Evolutionary conservation across 768 basidiomycete species (phyloP).

Genomic region (Lentinula sp.): DNA sequence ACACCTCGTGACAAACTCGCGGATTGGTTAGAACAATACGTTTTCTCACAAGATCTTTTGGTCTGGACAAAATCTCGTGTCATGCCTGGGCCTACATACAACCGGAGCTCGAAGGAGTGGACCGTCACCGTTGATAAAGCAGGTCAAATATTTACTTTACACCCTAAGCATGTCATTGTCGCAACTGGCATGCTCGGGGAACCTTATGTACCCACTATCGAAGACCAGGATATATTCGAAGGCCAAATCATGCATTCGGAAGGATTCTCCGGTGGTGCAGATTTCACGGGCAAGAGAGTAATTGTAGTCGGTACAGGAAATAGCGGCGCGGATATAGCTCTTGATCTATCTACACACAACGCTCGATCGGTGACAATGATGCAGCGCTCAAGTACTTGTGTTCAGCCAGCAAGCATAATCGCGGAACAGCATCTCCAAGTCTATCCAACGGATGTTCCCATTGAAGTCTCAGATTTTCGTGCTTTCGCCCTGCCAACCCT

Average conservation of each 20-base stretch:
- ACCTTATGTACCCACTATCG: conserved; percentile 24
- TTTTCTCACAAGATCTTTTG: conserved; percentile 30
- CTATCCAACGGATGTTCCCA: background rate
- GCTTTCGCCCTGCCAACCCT: background rate
- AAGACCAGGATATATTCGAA: conserved; percentile 19
- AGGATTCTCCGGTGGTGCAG: conserved; percentile 14
- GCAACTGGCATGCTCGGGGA: conserved; percentile 31
- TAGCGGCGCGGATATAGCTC: background rate
- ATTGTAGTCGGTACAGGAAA: conserved; percentile 1
- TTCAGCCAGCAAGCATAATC: background rate
- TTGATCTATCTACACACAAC: background rate
- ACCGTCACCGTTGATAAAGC: conserved; percentile 23
- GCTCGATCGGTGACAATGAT: background rate
- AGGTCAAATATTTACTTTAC: conserved; percentile 22
- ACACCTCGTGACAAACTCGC: conserved; percentile 36
- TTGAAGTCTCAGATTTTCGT: conserved; percentile 2
- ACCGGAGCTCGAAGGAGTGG: conserved; percentile 24
- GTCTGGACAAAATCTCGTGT: conserved; percentile 34
- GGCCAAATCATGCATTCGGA: conserved; percentile 27
- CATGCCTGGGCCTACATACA: conserved; percentile 26
- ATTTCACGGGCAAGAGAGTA: background rate
- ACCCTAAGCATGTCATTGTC: conserved; percentile 21
- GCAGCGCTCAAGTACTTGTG: background rate
- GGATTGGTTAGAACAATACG: conserved; percentile 40
- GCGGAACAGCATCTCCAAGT: background rate